These are phyloP conservation scores for Fragaria vesca DNA, from an alignment of 306 rosid species.

Conservation along the genomic window DNA sequence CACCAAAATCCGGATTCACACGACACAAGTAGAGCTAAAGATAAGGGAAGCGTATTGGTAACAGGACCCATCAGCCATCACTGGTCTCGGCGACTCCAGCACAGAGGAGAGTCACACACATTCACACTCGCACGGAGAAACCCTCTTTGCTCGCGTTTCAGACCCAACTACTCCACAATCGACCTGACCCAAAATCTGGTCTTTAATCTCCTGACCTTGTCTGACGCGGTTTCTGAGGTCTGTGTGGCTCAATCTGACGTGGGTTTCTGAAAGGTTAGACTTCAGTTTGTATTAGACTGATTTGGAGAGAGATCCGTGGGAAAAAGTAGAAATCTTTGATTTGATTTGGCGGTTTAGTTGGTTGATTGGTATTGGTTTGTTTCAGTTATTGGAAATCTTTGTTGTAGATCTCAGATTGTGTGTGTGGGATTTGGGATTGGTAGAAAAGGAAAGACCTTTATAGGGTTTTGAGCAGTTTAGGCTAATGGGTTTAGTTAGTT, in stretches of 20 bases:
- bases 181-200: slow-evolving; percentile 1
- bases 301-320: slow-evolving; percentile 21
- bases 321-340: slow-evolving; percentile 16
- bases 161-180: not conserved
- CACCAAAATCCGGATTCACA: slow-evolving; percentile 1
- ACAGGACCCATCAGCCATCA: slow-evolving; percentile 13
- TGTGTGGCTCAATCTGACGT: slow-evolving; percentile 15
- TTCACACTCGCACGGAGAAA: not conserved
- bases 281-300: not conserved
- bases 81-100: not conserved
- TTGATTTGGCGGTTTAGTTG: slow-evolving; percentile 17
- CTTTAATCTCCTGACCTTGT: not conserved
- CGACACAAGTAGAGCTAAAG: not conserved
- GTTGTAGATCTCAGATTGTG: slow-evolving; percentile 25
- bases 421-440: not conserved
- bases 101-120: not conserved
- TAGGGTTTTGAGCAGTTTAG: not conserved
- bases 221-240: not conserved
- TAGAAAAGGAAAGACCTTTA: not conserved
- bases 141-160: not conserved
- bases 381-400: not conserved
- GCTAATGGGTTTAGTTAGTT: slow-evolving; percentile 7
- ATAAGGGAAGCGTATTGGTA: slow-evolving; percentile 1
- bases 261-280: not conserved
- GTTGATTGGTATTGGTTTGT: slow-evolving; percentile 18